Conservation (phyloP, 306 rosid species). For the Prinsepia uniflora region DNA sequence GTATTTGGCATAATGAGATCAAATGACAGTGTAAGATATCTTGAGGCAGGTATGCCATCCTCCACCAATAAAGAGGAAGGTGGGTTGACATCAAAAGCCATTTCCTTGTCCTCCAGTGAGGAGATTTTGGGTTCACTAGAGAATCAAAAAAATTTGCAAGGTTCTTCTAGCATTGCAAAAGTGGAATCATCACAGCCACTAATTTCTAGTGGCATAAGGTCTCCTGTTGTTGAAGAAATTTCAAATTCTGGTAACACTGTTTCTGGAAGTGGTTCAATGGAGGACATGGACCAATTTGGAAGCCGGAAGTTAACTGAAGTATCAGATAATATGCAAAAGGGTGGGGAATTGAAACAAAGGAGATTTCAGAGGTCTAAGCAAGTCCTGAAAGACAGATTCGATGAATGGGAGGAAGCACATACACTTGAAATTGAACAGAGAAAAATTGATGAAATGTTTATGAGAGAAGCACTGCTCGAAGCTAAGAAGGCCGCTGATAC, state of each 20-base stretch:
- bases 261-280: slow-evolving; percentile 38
- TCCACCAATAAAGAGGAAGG: slow-evolving; percentile 40
- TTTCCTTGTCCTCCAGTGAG: slow-evolving; percentile 51
- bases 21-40: slow-evolving; percentile 37
- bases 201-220: slow-evolving; percentile 26
- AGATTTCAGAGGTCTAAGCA: slow-evolving; percentile 68
- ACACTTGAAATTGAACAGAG: slow-evolving; percentile 63
- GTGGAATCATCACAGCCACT: slow-evolving; percentile 33
- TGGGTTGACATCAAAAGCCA: slow-evolving; percentile 41
- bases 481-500: slow-evolving; percentile 91
- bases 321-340: slow-evolving; percentile 43
- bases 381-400: slow-evolving; percentile 71
- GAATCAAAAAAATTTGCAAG: slow-evolving; percentile 36
- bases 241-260: slow-evolving; percentile 24
- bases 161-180: slow-evolving; percentile 39
- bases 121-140: slow-evolving; percentile 39
- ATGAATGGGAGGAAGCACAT: slow-evolving; percentile 93
- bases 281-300: slow-evolving; percentile 35
- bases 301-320: slow-evolving; percentile 36
- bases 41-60: slow-evolving; percentile 46
- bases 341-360: slow-evolving; percentile 70
- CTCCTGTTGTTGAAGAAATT: slow-evolving; percentile 17
- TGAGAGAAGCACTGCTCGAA: slow-evolving; percentile 94
- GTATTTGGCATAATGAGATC: slow-evolving; percentile 30
- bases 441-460: slow-evolving; percentile 70